Conservation (phyloP, 2,329 filamentous ascomycete species). For the Colletotrichum falcatum region DNA sequence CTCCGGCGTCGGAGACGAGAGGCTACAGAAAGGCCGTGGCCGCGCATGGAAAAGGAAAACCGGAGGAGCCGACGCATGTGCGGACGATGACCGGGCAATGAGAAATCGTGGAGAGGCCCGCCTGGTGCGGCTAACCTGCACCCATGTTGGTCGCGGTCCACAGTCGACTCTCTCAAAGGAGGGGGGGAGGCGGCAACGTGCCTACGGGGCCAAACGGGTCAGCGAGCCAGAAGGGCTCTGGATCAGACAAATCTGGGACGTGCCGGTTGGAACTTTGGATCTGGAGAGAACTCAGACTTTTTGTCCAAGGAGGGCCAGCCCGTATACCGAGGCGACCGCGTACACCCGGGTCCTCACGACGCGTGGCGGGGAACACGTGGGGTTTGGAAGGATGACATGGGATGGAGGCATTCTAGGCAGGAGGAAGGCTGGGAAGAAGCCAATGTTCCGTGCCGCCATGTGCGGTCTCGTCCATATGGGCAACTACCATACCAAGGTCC, state of each 20-base stretch:
- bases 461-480: conserved; percentile 4
- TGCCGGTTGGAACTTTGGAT: not conserved
- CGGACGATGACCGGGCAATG: not conserved
- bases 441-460: conserved; percentile 16
- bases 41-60: no score
- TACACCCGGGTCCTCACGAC: not conserved
- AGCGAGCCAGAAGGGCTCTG: not conserved
- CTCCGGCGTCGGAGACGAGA: no score
- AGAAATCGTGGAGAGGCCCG: not conserved
- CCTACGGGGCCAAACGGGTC: no score
- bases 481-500: no score
- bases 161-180: not conserved
- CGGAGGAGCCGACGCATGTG: no score
- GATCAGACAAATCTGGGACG: not conserved
- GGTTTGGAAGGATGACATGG: not conserved
- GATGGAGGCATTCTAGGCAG: not conserved
- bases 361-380: not conserved
- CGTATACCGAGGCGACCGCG: not conserved
- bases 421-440: not conserved
- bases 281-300: no score
- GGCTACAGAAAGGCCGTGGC: no score
- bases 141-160: no score
- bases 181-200: not conserved
- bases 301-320: no score
- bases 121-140: not conserved